Evolutionary conservation across 176 grass and related monocot genomes (phyloP), one percentile per base, ranked within the genome.

Genomic region (Bromus sterilis): DNA sequence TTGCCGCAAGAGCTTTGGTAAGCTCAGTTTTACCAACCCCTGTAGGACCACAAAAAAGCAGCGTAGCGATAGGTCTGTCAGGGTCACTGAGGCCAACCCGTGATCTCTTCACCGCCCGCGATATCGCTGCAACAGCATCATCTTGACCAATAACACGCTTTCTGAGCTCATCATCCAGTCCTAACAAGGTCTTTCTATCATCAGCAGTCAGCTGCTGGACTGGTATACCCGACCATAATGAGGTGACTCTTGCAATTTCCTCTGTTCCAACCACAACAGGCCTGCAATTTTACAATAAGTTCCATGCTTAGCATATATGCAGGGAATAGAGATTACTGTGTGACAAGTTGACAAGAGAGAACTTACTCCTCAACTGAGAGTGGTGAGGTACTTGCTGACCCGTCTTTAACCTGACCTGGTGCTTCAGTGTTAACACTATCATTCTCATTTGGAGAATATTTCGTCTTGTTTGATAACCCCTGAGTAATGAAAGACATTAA

Each of bases 21-120:
- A 98, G 92, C 75, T 98, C 92, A 0, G 95, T 94, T 94, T 98
- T 98, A 71, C 95, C 95, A 62, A 98, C 95, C 83, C 95, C 95
- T 78, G 95, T 98, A 57, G 95, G 95, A 71, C 92, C 92, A 60
- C 92, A 98, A 75, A 98, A 98, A 71, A 98, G 90, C 58, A 98
- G 78, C 12, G 92, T 92, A 36, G 92, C 92, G 83, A 98, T 98
- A 77, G 95, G 95, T 68, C 95, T 91, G 75, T 89, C 92, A 78
- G 95, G 92, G 84, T 98, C 95, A 71, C 80, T 98, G 29, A 98
- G 83, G 14, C 95, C 95, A 46, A 98, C 92, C 56, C 95, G 87
- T 25, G 95, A 91, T 87, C 95, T 88, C 86, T 89, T 98, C 64
- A 98, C 92, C 5, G 95, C 95, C 79, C 95, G 86, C 39, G 90